Base-by-base conservation (phyloP, 192 early-diverging fungal genomes). In the Tieghemiomyces parasiticus region DNA sequence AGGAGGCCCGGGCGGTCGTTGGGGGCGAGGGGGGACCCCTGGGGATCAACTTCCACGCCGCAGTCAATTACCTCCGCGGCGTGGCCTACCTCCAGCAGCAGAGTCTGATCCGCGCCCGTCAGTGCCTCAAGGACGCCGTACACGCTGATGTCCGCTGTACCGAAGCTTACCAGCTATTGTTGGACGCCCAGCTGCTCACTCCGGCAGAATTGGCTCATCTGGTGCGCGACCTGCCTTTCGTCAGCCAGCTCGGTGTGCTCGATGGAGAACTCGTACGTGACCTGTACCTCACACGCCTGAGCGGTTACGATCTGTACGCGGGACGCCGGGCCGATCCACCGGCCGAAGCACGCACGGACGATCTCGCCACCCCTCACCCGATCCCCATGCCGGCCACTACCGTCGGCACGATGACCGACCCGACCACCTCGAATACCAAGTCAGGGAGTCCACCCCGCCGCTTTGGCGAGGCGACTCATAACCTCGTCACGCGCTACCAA, bases 101-200 rank as follows among this genome's bases (percentile, higher is more conserved):
- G 25, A 71, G 83, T 58, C 60, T 71, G 38, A 71, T 67, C 1
- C 54, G 65, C 22, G 86, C 84, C 13, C 78, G 79, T 35, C 70
- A 77, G 6, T 71, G 71, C 60, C 84, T 78, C 52, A 79, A 81
- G 46, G 72, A 80, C 58, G 80, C 87, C 29, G 61, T 89, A 4
- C 35, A 47, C 16, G 58, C 79, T 0, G 87, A 89, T 65, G 71
- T 83, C 20, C 74, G 78, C 35, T 85, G 82, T 56, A 74, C 73
- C 55, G 83, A 88, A 29, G 34, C 34, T 19, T 54, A 34, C 20
- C 47, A 61, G 35, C 24, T 44, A 20, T 14, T 65, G 20, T 29
- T 60, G 26, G 48, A 51, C 26, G n/a, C 25, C 52, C 46, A 29
- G 54, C 25, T 46, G 28, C 34, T 34, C 4, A 46, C 22, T 24